A percentile compares a stretch with the other conserved stretches of the same genome.
Conservation (phyloP, 306 rosid genomes). For the Pyrus bretschneideri region DNA sequence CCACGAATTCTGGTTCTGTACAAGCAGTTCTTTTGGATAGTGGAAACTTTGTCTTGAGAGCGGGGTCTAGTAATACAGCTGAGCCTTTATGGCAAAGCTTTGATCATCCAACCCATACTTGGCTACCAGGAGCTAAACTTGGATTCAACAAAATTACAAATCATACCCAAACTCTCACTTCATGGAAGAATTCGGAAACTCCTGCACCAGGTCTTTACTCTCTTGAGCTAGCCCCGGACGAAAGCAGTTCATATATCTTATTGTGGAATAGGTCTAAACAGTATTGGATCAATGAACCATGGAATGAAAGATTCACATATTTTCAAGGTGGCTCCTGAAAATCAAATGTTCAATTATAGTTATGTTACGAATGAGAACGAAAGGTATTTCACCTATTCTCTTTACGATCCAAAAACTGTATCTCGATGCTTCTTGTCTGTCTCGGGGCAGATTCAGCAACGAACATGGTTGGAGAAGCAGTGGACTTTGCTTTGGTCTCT, state of each 20-base stretch:
- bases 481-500: too few species aligned
- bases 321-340: slow-evolving; percentile 32
- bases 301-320: too few species aligned
- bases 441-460: neutral
- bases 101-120: neutral
- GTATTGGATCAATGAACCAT: neutral
- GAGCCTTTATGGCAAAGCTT: neutral
- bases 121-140: slow-evolving; percentile 18
- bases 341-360: slow-evolving; percentile 21
- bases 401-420: slow-evolving; percentile 2
- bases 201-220: slow-evolving; percentile 45
- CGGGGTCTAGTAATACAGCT: neutral
- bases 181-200: slow-evolving; percentile 40
- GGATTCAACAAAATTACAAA: slow-evolving; percentile 14
- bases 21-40: neutral
- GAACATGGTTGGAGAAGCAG: too few species aligned
- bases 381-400: slow-evolving; percentile 43
- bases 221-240: slow-evolving; percentile 17
- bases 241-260: slow-evolving; percentile 2
- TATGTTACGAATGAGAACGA: slow-evolving; percentile 35
- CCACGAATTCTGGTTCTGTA: neutral
- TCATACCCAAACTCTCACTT: slow-evolving; percentile 8
- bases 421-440: slow-evolving; percentile 25
- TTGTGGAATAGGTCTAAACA: slow-evolving; percentile 31
- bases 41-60: neutral